These are phyloP conservation scores for Monosporascus sp. DNA, from an alignment of 2,329 filamentous ascomycete genomes.

Conservation along the genomic window DNA sequence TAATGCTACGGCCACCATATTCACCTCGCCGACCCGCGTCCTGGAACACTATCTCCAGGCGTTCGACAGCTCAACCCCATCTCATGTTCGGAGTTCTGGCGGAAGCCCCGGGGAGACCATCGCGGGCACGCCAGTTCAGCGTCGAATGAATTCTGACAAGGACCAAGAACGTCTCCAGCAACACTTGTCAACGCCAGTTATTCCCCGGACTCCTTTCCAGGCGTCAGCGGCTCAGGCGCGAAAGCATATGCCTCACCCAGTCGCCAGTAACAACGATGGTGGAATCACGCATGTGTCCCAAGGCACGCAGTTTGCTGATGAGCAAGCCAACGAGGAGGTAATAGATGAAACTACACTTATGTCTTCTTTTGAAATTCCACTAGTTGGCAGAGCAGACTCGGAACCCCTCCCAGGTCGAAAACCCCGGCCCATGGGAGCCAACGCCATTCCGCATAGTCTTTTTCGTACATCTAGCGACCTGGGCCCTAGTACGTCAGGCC, in stretches of 20 bases:
- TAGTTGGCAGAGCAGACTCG: constrained; percentile 22
- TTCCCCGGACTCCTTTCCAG: constrained; percentile 1
- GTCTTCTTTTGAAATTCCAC: constrained; percentile 10
- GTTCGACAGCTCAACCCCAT: constrained; percentile 20
- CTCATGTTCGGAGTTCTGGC: constrained; percentile 5
- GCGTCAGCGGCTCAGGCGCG: neutral
- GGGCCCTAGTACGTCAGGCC: constrained; percentile 17
- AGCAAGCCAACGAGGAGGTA: constrained; percentile 12
- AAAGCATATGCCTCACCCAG: neutral
- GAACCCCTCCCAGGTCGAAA: constrained; percentile 28
- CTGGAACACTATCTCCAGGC: constrained; percentile 43
- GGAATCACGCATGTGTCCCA: neutral
- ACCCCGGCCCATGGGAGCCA: constrained; percentile 8
- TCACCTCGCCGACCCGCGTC: constrained; percentile 44
- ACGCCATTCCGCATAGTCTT: constrained; percentile 16
- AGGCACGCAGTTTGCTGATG: neutral
- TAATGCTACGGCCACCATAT: constrained; percentile 22
- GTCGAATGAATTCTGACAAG: no score
- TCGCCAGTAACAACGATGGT: neutral
- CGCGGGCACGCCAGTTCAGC: constrained; percentile 1
- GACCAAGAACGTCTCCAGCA: neutral
- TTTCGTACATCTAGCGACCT: constrained; percentile 29
- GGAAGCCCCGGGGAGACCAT: constrained; percentile 9
- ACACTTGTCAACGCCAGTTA: neutral
- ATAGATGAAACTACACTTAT: constrained; percentile 21